Evolutionary conservation across 495 filamentous ascomycete genomes (phyloP), one percentile per base, ranked within the genome.

Genomic region (Tuber microsphaerosporum): DNA sequence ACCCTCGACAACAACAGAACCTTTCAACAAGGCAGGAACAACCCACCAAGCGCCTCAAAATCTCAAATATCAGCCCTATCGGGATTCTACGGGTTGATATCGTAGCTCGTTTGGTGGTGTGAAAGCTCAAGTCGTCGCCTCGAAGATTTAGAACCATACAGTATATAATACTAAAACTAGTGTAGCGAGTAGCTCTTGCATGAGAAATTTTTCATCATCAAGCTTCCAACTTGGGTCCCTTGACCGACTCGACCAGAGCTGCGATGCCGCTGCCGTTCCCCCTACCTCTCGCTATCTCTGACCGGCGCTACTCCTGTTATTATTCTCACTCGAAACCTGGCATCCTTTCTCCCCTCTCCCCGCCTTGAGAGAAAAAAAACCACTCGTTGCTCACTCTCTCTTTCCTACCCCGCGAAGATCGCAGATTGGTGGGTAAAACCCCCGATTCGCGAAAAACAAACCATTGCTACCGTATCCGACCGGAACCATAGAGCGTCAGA

Each of bases 71-170:
- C 51, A 61, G 51, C 51, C 51, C 51, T 61, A 61, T 61, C 51
- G 51, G 51, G 12, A 61, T 61, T 61, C 94, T 94, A 99, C 4
- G 95, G 95, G 31, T 51, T 10, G n/a, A 51, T 51, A 37, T 37
- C 34, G 2, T 37, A 9, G 48, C 48, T 51, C 22, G 48, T 51
- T 51, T 51, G 48, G 48, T n/a, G 46, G 46, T 51, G 46, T 51
- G 48, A 51, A 22, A 51, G 48, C 48, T 51, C 48, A 9, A 51
- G 20, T 12, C 48, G 48, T 51, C 2, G 22, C 10, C 22, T 2
- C n/a, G 8, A n/a, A 22, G 48, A 51, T 41, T 51, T 9, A n/a
- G 22, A 22, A n/a, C 20, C 48, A 20, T 9, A 51, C 48, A 12
- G 48, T 51, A n/a, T 41, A 41, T 41, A 41, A 41, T 41, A 41